These are phyloP conservation scores for Nematodospora valgi DNA, from an alignment of 805 yeast species.

Conservation along the genomic window DNA sequence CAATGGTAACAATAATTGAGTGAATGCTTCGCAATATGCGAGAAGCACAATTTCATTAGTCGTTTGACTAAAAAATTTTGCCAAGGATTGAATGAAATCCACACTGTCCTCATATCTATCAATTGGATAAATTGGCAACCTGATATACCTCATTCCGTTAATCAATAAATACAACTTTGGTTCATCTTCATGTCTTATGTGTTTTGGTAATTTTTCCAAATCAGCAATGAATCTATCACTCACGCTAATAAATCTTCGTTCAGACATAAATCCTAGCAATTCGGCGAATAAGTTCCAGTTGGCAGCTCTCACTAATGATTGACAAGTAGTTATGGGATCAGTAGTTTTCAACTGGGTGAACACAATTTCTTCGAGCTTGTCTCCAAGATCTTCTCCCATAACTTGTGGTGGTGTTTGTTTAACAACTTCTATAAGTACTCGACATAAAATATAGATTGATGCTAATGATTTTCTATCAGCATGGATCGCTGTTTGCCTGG, in stretches of 20 bases:
- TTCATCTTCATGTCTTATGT: conserved; percentile 33
- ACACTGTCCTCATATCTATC: conserved; percentile 92
- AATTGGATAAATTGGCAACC: conserved; percentile 77
- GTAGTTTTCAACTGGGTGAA: conserved; percentile 85
- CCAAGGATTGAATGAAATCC: conserved; percentile 79
- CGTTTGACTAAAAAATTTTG: conserved; percentile 73
- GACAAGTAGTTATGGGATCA: conserved; percentile 67
- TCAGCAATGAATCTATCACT: conserved; percentile 93
- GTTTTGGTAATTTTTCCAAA: conserved; percentile 69
- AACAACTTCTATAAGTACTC: conserved; percentile 90
- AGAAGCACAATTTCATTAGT: conserved; percentile 61
- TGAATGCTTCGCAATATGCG: conserved; percentile 84
- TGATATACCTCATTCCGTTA: conserved; percentile 87
- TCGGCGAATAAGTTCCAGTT: conserved; percentile 94
- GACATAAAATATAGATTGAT: conserved; percentile 81
- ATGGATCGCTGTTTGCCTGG: conserved; percentile 69
- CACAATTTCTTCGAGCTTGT: conserved; percentile 86
- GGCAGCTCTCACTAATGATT: conserved; percentile 74
- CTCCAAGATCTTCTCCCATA: conserved; percentile 74
- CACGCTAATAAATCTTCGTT: conserved; percentile 76
- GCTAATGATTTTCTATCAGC: conserved; percentile 86
- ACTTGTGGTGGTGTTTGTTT: conserved; percentile 76
- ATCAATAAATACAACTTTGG: conserved; percentile 71
- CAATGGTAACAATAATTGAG: conserved; percentile 70
- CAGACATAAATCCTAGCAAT: conserved; percentile 86